Base-by-base conservation (phyloP, 108 stramenopile species). In the Nitzschia sp. region DNA sequence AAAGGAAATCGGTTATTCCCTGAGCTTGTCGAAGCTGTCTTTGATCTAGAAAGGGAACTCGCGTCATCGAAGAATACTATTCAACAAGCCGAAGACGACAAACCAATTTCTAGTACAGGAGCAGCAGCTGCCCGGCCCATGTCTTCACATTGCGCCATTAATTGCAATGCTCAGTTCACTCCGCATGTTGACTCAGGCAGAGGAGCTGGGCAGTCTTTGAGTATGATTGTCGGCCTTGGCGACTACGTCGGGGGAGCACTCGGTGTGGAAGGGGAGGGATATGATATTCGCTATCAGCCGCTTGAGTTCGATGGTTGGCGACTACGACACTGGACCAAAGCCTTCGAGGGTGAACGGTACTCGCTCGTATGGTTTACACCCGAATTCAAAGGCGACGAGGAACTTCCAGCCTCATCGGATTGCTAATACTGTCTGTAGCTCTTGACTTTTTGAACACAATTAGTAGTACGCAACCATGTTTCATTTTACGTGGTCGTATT, bases 321-420 rank as follows among this genome's bases (percentile, higher is more conserved):
- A 30, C 77, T 95, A 68, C 66, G 95, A 53, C 97, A 98, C 79
- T 98, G 92, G 92, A 96, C 95, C 13, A 73, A 92, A 68, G 96
- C 93, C 3, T 98, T 98, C 50, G 23, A 46, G 32, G 97, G 97
- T 44, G 97, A 98, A 77, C 84, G 97, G 6, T 98, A 82, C 57
- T 80, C 77, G 58, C 71, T 98, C 23, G 97, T 98, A 8, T 98
- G 96, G 96, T 98, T 98, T 75, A 97, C 97, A 6, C 97, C 96
- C 19, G 48, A 50, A 22, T 22, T 50, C 22, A 92, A 90, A 70
- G 92, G 92, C 17, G 88, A 87, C 66, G 91, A 92, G 65, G 87
- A 41, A 41, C n/a, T n/a, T n/a, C n/a, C n/a, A n/a, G n/a, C n/a
- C n/a, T n/a, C n/a, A n/a, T n/a, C n/a, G n/a, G n/a, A n/a, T n/a